Evolutionary conservation across 768 basidiomycete species (phyloP).

Genomic region (Tricholoma matsutake): DNA sequence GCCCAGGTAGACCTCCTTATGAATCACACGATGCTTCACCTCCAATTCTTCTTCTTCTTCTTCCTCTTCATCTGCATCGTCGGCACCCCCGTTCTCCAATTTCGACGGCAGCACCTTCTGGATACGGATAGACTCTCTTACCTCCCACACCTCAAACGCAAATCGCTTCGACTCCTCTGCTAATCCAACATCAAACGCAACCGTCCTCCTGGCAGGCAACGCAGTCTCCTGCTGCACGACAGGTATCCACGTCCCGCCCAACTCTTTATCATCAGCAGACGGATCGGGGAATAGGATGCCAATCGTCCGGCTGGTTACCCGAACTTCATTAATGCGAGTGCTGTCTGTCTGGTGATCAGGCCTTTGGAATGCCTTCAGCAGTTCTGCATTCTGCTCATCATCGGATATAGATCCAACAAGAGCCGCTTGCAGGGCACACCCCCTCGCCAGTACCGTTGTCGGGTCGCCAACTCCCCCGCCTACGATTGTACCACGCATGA

Average conservation of each 20-base stretch:
- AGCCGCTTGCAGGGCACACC: constrained; percentile 74
- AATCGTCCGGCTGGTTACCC: constrained; percentile 60
- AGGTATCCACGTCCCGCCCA: constrained; percentile 66
- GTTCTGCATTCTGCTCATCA: constrained; percentile 46
- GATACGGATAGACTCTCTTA: constrained; percentile 60
- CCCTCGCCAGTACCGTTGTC: constrained; percentile 71
- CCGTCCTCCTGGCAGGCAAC: constrained; percentile 60
- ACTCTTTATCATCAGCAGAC: constrained; percentile 34
- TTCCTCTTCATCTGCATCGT: constrained; percentile 56
- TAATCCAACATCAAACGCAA: constrained; percentile 57
- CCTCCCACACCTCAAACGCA: constrained; percentile 77
- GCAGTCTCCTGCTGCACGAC: constrained; percentile 70
- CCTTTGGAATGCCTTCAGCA: constrained; percentile 47
- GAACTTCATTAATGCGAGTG: constrained; percentile 33
- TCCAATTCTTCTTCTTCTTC: constrained; percentile 60
- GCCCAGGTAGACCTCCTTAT: constrained; percentile 52
- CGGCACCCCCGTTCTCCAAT: constrained; percentile 39
- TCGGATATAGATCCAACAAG: constrained; percentile 49
- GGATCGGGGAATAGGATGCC: constrained; percentile 62
- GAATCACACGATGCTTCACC: constrained; percentile 57
- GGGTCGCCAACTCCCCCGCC: constrained; percentile 78
- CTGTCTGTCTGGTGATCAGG: constrained; percentile 22
- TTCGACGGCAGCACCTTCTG: constrained; percentile 53
- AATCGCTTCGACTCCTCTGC: constrained; percentile 41
- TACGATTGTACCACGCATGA: constrained; percentile 60